Conservation (phyloP, 192 early-diverging fungal genomes). For the Spinellus fusiger region DNA sequence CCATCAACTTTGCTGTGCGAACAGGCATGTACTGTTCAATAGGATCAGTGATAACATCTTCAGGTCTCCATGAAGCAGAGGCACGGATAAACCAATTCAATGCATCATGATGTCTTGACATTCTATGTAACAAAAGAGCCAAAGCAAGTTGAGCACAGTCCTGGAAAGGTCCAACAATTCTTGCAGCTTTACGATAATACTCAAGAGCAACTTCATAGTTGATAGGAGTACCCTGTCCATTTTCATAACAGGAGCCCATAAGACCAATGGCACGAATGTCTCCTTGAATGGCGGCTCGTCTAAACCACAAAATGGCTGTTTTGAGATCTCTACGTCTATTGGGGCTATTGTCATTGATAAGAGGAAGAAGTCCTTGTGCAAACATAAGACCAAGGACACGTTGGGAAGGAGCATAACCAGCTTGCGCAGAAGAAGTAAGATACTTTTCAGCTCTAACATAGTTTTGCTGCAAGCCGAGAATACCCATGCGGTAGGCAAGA, state of each 20-base stretch:
- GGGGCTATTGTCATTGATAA: neutral
- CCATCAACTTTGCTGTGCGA: constrained; percentile 15
- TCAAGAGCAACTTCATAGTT: constrained; percentile 19
- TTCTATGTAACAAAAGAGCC: constrained; percentile 25
- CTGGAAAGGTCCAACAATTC: neutral
- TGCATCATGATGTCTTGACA: constrained; percentile 17
- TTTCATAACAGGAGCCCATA: constrained; percentile 29
- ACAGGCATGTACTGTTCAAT: neutral
- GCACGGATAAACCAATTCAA: constrained; percentile 16
- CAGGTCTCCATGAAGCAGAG: neutral
- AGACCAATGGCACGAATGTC: constrained; percentile 17
- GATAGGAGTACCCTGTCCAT: constrained; percentile 26
- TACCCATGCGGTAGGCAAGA: constrained; percentile 20
- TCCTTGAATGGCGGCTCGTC: constrained; percentile 28
- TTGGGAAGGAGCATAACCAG: constrained; percentile 22
- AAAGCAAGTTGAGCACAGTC: constrained; percentile 19
- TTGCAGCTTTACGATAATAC: constrained; percentile 25
- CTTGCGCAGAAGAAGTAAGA: constrained; percentile 10
- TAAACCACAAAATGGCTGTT: constrained; percentile 31
- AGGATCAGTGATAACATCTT: neutral
- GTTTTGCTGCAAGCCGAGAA: constrained; percentile 22
- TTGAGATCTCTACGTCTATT: neutral
- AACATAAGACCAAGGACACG: constrained; percentile 28
- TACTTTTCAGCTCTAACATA: constrained; percentile 9
- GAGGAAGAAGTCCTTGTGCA: constrained; percentile 1